Base-by-base conservation (phyloP, 208 protist genomes). In the Acanthamoeba culbertsoni region DNA sequence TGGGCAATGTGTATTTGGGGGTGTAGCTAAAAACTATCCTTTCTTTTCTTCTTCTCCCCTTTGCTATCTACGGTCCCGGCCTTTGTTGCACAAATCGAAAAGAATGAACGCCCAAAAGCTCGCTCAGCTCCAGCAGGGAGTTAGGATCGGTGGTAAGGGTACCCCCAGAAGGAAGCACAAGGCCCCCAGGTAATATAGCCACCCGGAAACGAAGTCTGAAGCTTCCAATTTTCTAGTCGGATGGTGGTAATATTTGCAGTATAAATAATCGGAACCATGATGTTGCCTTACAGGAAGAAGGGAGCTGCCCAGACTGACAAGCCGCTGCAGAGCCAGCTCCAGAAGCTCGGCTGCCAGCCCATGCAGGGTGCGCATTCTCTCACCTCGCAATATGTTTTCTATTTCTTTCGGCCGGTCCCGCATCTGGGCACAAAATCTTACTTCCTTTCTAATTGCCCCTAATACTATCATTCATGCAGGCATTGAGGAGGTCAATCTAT, bases 401-500 rank as follows among this genome's bases (percentile, higher is more conserved):
- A 5, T 43, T 46, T 75, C 4, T 18, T 77, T 77, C n/a, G n/a
- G n/a, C n/a, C n/a, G n/a, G n/a, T n/a, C n/a, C n/a, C n/a, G n/a
- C 51, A 59, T 59, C 14, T 59, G 16, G 16, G 51, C 51, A 59
- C 51, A 59, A 14, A 59, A 59, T 59, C 23, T n/a, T 23, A 59
- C 23, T 14, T 59, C 51, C 23, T n/a, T 59, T n/a, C 51, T 14
- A 59, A 14, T 14, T 23, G 14, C 23, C 51, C 51, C 16, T 59
- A n/a, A 59, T 59, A 59, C 51, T 23, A 14, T 59, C 51, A 59
- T 59, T 23, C 23, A 14, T 20, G 35, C 14, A 42, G 91, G 79
- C 55, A 98, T 99, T 89, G 98, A 99, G 79, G 98, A 99, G 96
- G 99, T 98, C 53, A 98, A 99, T 86, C 97, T 99, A 86, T 99